Percentiles rank a stretch among this genome's conserved stretches.
phyloP scores from a whole-genome alignment of 345 rosid genomes.

The Eucalyptus pumila region DNA sequence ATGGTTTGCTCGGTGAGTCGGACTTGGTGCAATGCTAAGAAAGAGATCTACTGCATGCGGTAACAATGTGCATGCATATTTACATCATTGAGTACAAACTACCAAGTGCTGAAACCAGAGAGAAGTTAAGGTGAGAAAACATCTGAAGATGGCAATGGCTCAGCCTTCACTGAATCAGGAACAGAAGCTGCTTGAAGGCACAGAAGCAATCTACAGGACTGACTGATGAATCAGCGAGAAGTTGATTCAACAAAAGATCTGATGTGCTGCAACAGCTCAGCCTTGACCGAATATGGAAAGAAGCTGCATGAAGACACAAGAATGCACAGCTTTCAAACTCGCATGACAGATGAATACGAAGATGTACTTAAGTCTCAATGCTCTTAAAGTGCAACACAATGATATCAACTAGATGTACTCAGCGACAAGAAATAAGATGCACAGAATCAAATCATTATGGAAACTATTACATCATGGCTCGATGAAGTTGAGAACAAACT shows the following conservation, averaged over 20 bases:
- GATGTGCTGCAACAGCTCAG: slow-evolving; percentile 57
- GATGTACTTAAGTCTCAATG: neutral
- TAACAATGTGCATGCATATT: neutral
- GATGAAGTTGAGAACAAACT: neutral
- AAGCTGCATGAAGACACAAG: slow-evolving; percentile 30
- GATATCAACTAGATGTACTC: neutral
- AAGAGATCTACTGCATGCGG: neutral
- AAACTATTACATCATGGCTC: neutral
- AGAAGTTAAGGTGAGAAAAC: neutral
- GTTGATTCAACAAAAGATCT: slow-evolving; percentile 35
- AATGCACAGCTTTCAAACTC: neutral
- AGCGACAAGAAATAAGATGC: neutral
- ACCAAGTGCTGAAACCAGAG: neutral
- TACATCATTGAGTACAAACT: neutral
- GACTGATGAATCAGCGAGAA: slow-evolving; percentile 1
- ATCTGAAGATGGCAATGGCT: neutral
- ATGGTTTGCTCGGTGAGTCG: neutral
- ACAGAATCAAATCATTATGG: neutral
- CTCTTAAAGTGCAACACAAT: neutral
- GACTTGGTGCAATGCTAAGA: neutral
- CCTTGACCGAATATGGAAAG: slow-evolving; percentile 62
- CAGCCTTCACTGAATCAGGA: neutral
- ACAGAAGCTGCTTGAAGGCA: neutral
- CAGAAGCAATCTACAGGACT: neutral
- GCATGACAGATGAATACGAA: neutral